Percentiles rank a stretch among this genome's conserved stretches.
phyloP scores from a whole-genome alignment of 192 early-diverging fungal genomes.

The Gamsiella multidivaricata region DNA sequence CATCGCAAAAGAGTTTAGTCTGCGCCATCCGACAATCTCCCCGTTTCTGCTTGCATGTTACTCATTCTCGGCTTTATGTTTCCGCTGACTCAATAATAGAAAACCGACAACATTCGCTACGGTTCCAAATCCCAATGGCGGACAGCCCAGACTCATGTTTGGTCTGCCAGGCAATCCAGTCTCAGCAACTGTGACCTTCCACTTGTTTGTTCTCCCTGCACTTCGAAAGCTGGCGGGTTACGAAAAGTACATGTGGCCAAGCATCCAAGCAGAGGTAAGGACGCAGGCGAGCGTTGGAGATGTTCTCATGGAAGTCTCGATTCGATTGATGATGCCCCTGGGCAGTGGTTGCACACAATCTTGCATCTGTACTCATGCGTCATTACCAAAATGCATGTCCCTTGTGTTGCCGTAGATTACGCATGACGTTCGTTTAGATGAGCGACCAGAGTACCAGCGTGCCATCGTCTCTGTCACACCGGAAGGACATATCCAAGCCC shows the following conservation, averaged over 20 bases:
- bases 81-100: slow-evolving; percentile 36
- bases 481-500: slow-evolving; percentile 54
- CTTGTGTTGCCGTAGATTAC: slow-evolving; percentile 48
- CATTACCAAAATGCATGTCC: too few species aligned
- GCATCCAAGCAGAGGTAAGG: slow-evolving; percentile 71
- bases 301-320: too few species aligned
- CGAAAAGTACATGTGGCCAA: slow-evolving; percentile 57
- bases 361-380: too few species aligned
- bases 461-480: slow-evolving; percentile 52
- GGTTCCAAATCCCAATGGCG: slow-evolving; percentile 53
- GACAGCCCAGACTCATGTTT: slow-evolving; percentile 76
- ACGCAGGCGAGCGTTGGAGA: too few species aligned
- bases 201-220: slow-evolving; percentile 90
- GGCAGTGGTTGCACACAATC: too few species aligned
- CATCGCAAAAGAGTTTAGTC: neutral
- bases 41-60: neutral
- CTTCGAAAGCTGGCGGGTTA: slow-evolving; percentile 84
- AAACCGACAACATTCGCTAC: slow-evolving; percentile 97
- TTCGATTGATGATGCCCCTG: too few species aligned
- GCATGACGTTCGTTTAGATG: slow-evolving; percentile 68
- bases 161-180: slow-evolving; percentile 95
- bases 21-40: neutral
- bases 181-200: slow-evolving; percentile 88
- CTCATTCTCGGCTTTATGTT: neutral
- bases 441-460: slow-evolving; percentile 77